Percentiles rank a stretch among this genome's conserved stretches.
phyloP scores from a whole-genome alignment of 2,329 filamentous ascomycete genomes.

The Aureobasidium sp. region DNA sequence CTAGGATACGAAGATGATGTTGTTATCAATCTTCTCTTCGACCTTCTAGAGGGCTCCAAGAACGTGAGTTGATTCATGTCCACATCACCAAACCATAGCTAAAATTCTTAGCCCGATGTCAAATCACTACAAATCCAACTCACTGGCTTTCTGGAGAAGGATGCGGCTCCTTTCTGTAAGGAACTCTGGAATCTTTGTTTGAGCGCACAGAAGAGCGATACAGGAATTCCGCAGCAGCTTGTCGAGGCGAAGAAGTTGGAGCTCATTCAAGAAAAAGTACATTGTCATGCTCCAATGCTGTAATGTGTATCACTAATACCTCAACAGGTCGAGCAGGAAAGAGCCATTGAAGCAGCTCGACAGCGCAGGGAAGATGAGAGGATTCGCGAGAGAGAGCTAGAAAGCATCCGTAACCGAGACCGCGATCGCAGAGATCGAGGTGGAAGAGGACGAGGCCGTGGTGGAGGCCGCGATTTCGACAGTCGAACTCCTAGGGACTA shows the following conservation, averaged over 20 bases:
- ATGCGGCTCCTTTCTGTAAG: constrained; percentile 82
- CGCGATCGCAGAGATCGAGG: constrained; percentile 42
- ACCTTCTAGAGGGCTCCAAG: constrained; percentile 61
- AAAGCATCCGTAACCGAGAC: constrained; percentile 58
- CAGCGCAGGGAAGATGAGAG: constrained; percentile 62
- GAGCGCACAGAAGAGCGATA: constrained; percentile 78
- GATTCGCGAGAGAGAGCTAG: constrained; percentile 61
- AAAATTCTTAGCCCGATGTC: constrained; percentile 67
- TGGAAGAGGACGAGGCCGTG: constrained; percentile 31
- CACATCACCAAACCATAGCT: not conserved
- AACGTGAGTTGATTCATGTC: constrained; percentile 49
- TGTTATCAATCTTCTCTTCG: constrained; percentile 74
- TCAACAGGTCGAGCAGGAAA: constrained; percentile 67
- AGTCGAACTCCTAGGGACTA: constrained; percentile 36
- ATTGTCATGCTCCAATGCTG: constrained; percentile 1
- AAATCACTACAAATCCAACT: constrained; percentile 92
- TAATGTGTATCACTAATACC: not conserved
- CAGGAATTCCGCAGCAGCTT: constrained; percentile 89
- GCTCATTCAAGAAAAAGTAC: constrained; percentile 87
- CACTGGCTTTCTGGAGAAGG: constrained; percentile 89
- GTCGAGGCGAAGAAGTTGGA: constrained; percentile 95
- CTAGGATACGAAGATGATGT: constrained; percentile 93
- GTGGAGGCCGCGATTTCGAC: constrained; percentile 41
- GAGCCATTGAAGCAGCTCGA: constrained; percentile 66
- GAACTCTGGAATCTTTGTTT: constrained; percentile 87